Percentiles rank a stretch among this genome's conserved stretches.
These are phyloP conservation scores for Evernia prunastri DNA, from an alignment of 495 filamentous ascomycete genomes.

Conservation along the genomic window DNA sequence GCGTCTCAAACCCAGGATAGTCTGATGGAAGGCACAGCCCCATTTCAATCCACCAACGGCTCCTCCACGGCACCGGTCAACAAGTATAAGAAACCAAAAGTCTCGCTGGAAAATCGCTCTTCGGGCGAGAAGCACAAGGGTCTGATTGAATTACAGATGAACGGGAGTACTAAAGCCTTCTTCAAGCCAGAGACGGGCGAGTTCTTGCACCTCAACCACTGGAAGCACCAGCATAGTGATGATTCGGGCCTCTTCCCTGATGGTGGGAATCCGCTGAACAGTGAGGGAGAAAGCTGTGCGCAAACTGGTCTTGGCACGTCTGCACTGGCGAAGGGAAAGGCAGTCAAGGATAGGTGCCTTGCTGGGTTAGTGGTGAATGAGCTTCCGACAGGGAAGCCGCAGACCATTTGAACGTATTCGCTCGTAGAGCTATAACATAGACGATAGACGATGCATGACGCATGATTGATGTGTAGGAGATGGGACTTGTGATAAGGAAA, in stretches of 20 bases:
- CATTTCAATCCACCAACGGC: background rate
- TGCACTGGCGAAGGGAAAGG: background rate
- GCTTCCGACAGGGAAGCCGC: background rate
- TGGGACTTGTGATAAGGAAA: background rate
- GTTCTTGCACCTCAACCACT: background rate
- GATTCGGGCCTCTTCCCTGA: background rate
- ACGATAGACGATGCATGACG: background rate
- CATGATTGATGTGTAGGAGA: background rate
- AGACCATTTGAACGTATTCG: no score
- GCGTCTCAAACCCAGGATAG: background rate
- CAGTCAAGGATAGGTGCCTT: background rate
- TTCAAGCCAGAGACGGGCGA: background rate
- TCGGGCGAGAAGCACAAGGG: background rate
- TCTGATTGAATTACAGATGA: background rate
- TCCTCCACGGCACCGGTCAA: background rate
- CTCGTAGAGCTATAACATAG: background rate
- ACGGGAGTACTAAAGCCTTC: background rate
- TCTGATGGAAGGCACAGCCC: background rate
- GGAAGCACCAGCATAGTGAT: background rate
- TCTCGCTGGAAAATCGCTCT: background rate
- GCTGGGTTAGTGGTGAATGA: background rate
- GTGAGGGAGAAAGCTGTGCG: background rate
- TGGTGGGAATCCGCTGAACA: background rate
- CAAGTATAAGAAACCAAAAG: background rate
- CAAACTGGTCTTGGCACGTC: background rate